Percentiles rank a stretch among this genome's conserved stretches.
Evolutionary conservation across 1,139 yeast genomes (phyloP).

Genomic region (Kodamaea derodonti): DNA sequence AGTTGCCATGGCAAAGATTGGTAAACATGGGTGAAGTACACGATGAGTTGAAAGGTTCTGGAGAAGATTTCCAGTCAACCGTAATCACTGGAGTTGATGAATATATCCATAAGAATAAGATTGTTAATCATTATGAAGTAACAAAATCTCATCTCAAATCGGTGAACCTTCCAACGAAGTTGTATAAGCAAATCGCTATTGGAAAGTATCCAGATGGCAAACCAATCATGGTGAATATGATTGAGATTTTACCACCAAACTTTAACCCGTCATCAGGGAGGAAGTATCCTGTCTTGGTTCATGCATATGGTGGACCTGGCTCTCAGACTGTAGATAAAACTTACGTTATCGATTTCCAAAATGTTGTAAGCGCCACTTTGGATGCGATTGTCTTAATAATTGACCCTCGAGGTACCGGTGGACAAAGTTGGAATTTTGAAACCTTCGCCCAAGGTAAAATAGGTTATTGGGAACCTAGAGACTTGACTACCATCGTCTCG

Average conservation of each 20-base stretch:
- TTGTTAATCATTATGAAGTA: conserved; percentile 27
- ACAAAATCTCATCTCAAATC: conserved; percentile 20
- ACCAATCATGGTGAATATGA: conserved; percentile 52
- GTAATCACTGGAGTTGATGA: conserved; percentile 9
- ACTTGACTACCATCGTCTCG: conserved; percentile 64
- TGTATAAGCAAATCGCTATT: conserved; percentile 45
- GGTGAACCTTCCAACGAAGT: conserved; percentile 55
- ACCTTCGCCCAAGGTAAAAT: conserved; percentile 64
- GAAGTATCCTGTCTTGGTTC: conserved; percentile 77
- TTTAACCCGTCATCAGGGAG: conserved; percentile 44
- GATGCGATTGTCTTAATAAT: conserved; percentile 76
- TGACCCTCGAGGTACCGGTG: conserved; percentile 96
- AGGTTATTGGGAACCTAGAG: conserved; percentile 88
- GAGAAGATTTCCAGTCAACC: neutral
- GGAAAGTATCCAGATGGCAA: conserved; percentile 36
- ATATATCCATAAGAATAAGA: conserved; percentile 25
- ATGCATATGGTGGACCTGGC: conserved; percentile 94
- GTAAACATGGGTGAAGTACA: conserved; percentile 39
- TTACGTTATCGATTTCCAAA: conserved; percentile 62
- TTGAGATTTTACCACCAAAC: conserved; percentile 72
- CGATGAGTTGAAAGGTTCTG: conserved; percentile 12
- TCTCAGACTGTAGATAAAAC: conserved; percentile 64
- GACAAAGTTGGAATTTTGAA: conserved; percentile 74
- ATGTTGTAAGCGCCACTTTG: conserved; percentile 61
- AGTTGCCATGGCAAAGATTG: conserved; percentile 59